Evolutionary conservation across 257 asterid genomes (phyloP).

Genomic region (Penstemon barbatus): DNA sequence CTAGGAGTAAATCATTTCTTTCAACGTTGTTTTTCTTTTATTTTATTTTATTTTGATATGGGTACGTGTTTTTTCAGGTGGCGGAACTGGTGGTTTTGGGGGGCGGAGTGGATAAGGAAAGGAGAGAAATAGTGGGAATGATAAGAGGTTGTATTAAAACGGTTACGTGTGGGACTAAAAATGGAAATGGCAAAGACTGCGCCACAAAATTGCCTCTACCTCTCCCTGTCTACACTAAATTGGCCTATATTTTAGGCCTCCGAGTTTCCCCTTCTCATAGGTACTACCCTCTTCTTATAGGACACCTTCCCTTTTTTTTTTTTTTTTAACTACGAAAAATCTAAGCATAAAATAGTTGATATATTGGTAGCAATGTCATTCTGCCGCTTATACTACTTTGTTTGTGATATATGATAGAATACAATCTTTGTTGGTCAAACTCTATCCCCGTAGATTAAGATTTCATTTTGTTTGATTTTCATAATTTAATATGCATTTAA

Average conservation of each 20-base stretch:
- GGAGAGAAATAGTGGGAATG: slow-evolving; percentile 78
- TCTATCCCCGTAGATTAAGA: too few species aligned
- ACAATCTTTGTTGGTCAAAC: too few species aligned
- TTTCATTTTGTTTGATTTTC: too few species aligned
- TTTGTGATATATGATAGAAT: too few species aligned
- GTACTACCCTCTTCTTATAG: slow-evolving; percentile 34
- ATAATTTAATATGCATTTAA: too few species aligned
- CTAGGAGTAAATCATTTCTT: not conserved
- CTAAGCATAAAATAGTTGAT: too few species aligned
- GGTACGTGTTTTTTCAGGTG: slow-evolving; percentile 39
- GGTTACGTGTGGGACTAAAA: slow-evolving; percentile 71
- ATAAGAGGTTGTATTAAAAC: slow-evolving; percentile 86
- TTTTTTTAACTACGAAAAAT: too few species aligned
- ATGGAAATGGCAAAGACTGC: too few species aligned
- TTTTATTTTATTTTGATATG: not conserved
- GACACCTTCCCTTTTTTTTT: not conserved
- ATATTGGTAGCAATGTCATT: too few species aligned
- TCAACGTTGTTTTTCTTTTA: not conserved
- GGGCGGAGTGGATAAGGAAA: slow-evolving; percentile 37
- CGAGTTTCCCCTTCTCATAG: slow-evolving; percentile 89
- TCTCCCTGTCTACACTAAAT: slow-evolving; percentile 65
- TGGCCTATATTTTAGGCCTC: slow-evolving; percentile 88
- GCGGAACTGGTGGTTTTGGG: slow-evolving; percentile 63
- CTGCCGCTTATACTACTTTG: too few species aligned
- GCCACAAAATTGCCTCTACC: slow-evolving; percentile 21